Evolutionary conservation across 768 basidiomycete species (phyloP), one percentile per base, ranked within the genome.

Genomic region (Mycena venus): DNA sequence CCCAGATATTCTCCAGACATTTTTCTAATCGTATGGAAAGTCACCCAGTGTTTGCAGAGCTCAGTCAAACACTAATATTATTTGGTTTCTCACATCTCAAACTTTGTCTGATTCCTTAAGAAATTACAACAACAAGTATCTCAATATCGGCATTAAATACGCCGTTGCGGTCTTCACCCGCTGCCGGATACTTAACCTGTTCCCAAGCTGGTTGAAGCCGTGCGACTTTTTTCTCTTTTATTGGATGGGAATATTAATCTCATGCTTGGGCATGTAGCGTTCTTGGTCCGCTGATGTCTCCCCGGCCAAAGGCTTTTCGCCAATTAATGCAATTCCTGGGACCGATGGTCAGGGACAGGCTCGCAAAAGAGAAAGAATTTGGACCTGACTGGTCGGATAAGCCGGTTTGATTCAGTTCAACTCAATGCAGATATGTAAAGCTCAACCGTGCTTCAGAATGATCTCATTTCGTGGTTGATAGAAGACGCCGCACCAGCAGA

Each of bases 261-360:
- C n/a, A n/a, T n/a, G n/a, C n/a, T n/a, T n/a, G n/a, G n/a, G n/a
- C n/a, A n/a, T n/a, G 10, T 31, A 69, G 68, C 5, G 9, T 61
- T 5, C 7, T 69, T 11, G 68, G 58, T 1, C 58, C 44, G 8
- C 31, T 69, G 2, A n/a, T 69, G 8, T 60, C 68, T 3, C 31
- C 58, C 0, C 47, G 42, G 25, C 4, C 51, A 19, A 53, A 61
- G 29, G 29, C 47, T 34, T 14, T 36, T 0, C 58, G 47, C 0
- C 25, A 29, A 6, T 44, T 9, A 4, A 56, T 69, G 40, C 71
- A 75, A 25, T 68, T 77, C 36, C 61, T 86, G 34, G 76, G 73
- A 27, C 83, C 84, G 0, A 59, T 82, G 17, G 80, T 87, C 19
- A 78, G 82, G 21, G 80, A 84, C 19, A 78, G 85, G 10, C 74